Base-by-base conservation (phyloP, 495 filamentous ascomycete species). In the Podospora conica region DNA sequence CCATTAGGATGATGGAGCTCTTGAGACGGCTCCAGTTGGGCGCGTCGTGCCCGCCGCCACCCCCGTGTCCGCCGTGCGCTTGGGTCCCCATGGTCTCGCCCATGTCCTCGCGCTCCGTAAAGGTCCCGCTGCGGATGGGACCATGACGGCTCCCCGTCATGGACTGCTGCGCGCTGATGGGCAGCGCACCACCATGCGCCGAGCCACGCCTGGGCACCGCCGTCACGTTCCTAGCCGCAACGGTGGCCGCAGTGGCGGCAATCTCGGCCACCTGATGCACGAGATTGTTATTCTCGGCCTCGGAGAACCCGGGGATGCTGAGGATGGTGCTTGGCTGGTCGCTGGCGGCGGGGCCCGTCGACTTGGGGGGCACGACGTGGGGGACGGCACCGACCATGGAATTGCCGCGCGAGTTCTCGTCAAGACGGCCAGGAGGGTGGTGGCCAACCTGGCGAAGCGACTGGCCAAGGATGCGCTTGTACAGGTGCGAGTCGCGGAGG, bases 21-120 rank as follows among this genome's bases (percentile, higher is more conserved):
- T 97, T 97, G 48, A 85, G 85, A 68, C 91, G 88, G 66, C 94
- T 91, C 95, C 95, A 99, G 73, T 99, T 99, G 0, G 95, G 95
- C 18, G 95, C 95, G 77, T 99, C 95, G 72, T 99, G 96, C 29
- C 96, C 94, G 68, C 74, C 65, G 73, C 67, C n/a, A n/a, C n/a
- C 69, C 31, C 58, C 72, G 55, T 64, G 53, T 20, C 63, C 75
- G 71, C 81, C 82, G 68, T n/a, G 40, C 40, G 25, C 40, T 22
- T 22, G 61, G 0, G 61, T 53, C 9, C 23, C 12, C 23, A 82
- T 68, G 10, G 71, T 60, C 24, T 77, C 77, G 40, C 71, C 76
- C 21, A 71, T 65, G 31, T 79, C 76, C 12, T 83, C 82, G 27
- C 68, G 60, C 28, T 80, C 78, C 0, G 75, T 77, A 48, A 81